Evolutionary conservation across 345 rosid species (phyloP), one percentile per base, ranked within the genome.

Genomic region (Lepidium aucheri): DNA sequence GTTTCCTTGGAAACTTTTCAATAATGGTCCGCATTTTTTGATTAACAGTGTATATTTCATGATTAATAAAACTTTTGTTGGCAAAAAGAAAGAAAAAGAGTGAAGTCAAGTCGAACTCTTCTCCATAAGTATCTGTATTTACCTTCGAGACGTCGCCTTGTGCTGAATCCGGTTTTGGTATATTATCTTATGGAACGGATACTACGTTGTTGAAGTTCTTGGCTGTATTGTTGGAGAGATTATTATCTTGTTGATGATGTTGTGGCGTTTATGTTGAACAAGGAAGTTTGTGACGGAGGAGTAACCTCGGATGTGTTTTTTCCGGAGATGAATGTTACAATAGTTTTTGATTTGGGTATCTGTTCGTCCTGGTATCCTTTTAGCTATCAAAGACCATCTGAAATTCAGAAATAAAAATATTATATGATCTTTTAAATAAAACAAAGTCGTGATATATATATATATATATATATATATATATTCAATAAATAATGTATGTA

Each of bases 361-460:
- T 8, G 86, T 85, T 72, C 85, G 32, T 39, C 87, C 85, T 0
- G 87, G 90, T 26, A 79, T 82, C 5, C 87, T 51, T 68, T 76
- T 81, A 0, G 84, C 90, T 66, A 85, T 85, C 74, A 85, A 70
- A 54, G 90, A 74, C 90, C 90, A 81, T 74, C 87, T 79, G 65
- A 12, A 47, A 46, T 58, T 22, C 3, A 2, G 22, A 10, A 20
- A n/a, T n/a, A n/a, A 34, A 5, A 62, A 10, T 26, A 59, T 41
- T n/a, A 28, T 24, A n/a, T n/a, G n/a, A n/a, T n/a, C n/a, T n/a
- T n/a, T n/a, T n/a, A n/a, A n/a, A n/a, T n/a, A n/a, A n/a, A n/a
- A n/a, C n/a, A n/a, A n/a, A n/a, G n/a, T n/a, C n/a, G n/a, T n/a
- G n/a, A n/a, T n/a, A n/a, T n/a, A n/a, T n/a, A n/a, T n/a, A n/a